Percentiles rank a stretch among this genome's conserved stretches.
Evolutionary conservation across 2,329 filamentous ascomycete species (phyloP).

Genomic region (Alternaria tenuissima): DNA sequence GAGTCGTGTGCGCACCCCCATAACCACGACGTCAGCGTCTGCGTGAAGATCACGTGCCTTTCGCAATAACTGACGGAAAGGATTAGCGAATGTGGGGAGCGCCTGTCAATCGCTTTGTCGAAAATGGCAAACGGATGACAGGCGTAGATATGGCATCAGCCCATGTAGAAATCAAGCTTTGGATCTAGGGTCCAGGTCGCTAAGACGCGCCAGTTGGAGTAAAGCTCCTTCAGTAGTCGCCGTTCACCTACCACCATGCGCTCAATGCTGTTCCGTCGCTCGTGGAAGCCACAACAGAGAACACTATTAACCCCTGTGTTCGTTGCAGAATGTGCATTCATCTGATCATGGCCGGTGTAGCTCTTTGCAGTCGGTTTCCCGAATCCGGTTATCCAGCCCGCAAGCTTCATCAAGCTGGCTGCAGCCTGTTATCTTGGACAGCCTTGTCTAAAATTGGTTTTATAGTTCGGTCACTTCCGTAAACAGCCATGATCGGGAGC

Average conservation of each 20-base stretch:
- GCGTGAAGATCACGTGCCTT: constrained; percentile 28
- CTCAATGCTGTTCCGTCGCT: constrained; percentile 26
- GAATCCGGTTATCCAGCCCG: background rate
- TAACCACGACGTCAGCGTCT: constrained; percentile 1
- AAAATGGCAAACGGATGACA: constrained; percentile 22
- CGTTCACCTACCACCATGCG: constrained; percentile 23
- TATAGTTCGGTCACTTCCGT: background rate
- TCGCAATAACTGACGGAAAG: constrained; percentile 33
- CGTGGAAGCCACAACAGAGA: constrained; percentile 31
- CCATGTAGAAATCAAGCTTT: constrained; percentile 20
- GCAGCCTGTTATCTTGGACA: background rate
- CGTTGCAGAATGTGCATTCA: background rate
- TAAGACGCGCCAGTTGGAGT: constrained; percentile 22
- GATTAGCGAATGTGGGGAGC: constrained; percentile 22
- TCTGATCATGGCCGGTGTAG: background rate
- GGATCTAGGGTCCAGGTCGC: constrained; percentile 29
- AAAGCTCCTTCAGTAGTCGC: constrained; percentile 23
- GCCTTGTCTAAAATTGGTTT: constrained; percentile 2
- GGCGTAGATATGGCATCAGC: constrained; percentile 24
- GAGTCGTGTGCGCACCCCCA: background rate
- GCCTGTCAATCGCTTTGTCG: constrained; percentile 13
- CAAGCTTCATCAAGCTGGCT: background rate
- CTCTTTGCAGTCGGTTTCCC: background rate
- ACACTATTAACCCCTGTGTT: constrained; percentile 10
- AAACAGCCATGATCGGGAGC: constrained; percentile 19